Evolutionary conservation across 371 early-diverging fungal genomes (phyloP), one percentile per base, ranked within the genome.

Genomic region (Mucor racemosus): DNA sequence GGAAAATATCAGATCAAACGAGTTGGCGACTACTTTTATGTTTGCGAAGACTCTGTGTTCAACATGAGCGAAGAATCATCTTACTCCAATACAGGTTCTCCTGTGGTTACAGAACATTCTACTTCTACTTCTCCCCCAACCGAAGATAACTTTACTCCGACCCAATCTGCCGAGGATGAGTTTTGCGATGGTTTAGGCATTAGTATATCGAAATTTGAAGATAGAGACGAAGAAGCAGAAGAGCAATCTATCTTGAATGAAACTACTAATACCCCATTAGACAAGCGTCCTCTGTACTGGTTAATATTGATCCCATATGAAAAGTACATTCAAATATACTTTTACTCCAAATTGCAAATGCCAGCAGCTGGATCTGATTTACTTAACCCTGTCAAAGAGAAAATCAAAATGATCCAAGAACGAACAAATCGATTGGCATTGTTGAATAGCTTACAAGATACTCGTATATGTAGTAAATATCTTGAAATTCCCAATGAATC

Each of bases 401-500:
- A 84, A 14, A 81, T 92, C 14, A 64, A 67, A 8, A 68, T 78
- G 7, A 78, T 88, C 5, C 85, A 87, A 63, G 81, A 89, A 58
- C 74, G 86, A n/a, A 90, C 91, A 35, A 95, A 93, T 58, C 86
- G 85, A 60, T 63, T 89, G 13, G 77, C 86, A 6, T 67, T 94
- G 17, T 75, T 95, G 34, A 73, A 82, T 17, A 86, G 86, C 41
- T 69, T 95, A 41, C 88, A 85, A 54, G 86, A 90, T 53, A 87
- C 88, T 3, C 87, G 89, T 58, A 62, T 78, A n/a, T 92, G 94
- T 74, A 87, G 91, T 71, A 87, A 86, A 69, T 92, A 87, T 53
- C 78, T 92, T 2, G 87, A 91, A 48, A 71, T 85, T 5, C 77
- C 84, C 21, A 76, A 38, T 26, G 48, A 35, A 21, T n/a, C 81